phyloP scores from a whole-genome alignment of 805 yeast species.

The Dipodascus geniculatus region DNA sequence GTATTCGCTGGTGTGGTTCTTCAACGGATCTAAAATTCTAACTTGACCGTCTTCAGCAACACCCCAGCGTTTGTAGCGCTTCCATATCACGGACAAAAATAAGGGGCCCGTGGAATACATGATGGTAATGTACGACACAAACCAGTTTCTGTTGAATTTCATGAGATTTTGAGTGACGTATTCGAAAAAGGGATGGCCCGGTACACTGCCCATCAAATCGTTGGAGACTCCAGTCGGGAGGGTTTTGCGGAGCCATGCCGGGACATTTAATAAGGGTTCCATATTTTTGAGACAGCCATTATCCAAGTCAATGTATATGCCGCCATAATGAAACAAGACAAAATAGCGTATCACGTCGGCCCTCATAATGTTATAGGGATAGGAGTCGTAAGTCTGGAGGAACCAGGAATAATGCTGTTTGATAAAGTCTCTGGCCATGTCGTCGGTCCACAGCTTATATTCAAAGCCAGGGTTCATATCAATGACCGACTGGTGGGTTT shows the following conservation, averaged over 20 bases:
- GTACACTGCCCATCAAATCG: slow-evolving; percentile 86
- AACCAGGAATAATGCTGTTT: slow-evolving; percentile 80
- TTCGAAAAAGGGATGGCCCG: slow-evolving; percentile 73
- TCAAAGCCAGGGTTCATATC: slow-evolving; percentile 80
- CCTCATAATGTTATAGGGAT: slow-evolving; percentile 71
- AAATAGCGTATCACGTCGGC: slow-evolving; percentile 90
- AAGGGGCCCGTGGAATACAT: slow-evolving; percentile 92
- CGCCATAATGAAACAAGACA: slow-evolving; percentile 73
- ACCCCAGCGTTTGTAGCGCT: slow-evolving; percentile 67
- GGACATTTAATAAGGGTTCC: slow-evolving; percentile 70
- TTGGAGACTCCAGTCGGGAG: slow-evolving; percentile 85
- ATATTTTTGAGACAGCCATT: slow-evolving; percentile 73
- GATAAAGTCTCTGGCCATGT: slow-evolving; percentile 66
- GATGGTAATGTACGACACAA: slow-evolving; percentile 80
- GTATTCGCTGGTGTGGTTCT: slow-evolving; percentile 33
- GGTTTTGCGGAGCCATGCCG: slow-evolving; percentile 82
- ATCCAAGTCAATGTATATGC: slow-evolving; percentile 81
- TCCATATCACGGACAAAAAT: slow-evolving; percentile 77
- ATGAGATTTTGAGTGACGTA: slow-evolving; percentile 55
- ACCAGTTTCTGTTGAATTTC: slow-evolving; percentile 60
- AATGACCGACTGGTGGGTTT: slow-evolving; percentile 64
- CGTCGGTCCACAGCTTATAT: slow-evolving; percentile 81
- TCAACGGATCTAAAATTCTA: slow-evolving; percentile 52
- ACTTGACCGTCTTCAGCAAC: slow-evolving; percentile 58
- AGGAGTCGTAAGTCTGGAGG: slow-evolving; percentile 60